Conservation (phyloP, 768 basidiomycete species). For the Tylopilus plumbeoviolaceoides region DNA sequence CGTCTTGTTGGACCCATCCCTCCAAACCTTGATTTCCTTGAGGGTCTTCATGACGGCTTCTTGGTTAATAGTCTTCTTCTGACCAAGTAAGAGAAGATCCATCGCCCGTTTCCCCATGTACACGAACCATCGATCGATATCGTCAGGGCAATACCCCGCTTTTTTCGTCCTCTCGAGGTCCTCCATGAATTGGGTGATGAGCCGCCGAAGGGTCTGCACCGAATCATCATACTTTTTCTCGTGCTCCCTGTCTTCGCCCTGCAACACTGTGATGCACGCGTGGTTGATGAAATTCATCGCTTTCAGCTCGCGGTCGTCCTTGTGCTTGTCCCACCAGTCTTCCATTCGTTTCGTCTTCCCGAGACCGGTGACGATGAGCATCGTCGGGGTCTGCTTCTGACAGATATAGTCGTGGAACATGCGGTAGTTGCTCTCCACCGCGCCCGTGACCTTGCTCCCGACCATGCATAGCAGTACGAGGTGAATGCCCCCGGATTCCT, state of each 20-base stretch:
- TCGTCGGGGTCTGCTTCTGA: slow-evolving; percentile 30
- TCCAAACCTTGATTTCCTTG: slow-evolving; percentile 9
- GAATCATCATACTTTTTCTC: slow-evolving; percentile 17
- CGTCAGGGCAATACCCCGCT: slow-evolving; percentile 8
- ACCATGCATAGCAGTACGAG: slow-evolving; percentile 40
- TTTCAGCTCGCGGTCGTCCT: slow-evolving; percentile 3
- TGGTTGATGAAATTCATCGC: slow-evolving; percentile 15
- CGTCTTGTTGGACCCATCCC: slow-evolving; percentile 7
- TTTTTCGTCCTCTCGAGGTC: neutral
- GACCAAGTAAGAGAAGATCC: slow-evolving; percentile 12
- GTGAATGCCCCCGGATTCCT: slow-evolving; percentile 30
- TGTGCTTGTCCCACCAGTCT: slow-evolving; percentile 31
- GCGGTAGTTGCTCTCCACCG: slow-evolving; percentile 34
- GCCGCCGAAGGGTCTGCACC: neutral
- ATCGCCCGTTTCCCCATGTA: slow-evolving; percentile 12
- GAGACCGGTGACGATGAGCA: slow-evolving; percentile 38
- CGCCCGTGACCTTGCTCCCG: slow-evolving; percentile 32
- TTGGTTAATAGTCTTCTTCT: slow-evolving; percentile 3
- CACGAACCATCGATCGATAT: slow-evolving; percentile 14
- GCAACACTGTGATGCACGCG: slow-evolving; percentile 30
- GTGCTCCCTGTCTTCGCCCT: slow-evolving; percentile 18
- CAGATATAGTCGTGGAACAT: slow-evolving; percentile 39
- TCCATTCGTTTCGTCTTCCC: slow-evolving; percentile 32
- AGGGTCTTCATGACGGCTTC: slow-evolving; percentile 12
- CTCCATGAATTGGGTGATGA: slow-evolving; percentile 13